Evolutionary conservation across 805 yeast genomes (phyloP), one percentile per base, ranked within the genome.

Genomic region (Candida lessepsii): DNA sequence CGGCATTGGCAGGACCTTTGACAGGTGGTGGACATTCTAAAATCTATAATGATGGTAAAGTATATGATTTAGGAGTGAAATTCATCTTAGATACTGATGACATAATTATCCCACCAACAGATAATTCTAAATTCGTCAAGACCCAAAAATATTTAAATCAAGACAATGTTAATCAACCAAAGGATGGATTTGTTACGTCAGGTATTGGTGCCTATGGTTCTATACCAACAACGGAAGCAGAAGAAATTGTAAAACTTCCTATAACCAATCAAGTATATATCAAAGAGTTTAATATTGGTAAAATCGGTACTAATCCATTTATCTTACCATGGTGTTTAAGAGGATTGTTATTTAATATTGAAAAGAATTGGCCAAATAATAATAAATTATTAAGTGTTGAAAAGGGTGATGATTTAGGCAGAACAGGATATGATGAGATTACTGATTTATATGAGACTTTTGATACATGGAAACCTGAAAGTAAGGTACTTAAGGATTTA

Each of bases 21-120:
- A 91, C 96, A 0, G 96, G 97, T 2, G 90, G 93, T 6, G 99
- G 99, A 0, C 99, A 91, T 58, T 89, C 97, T 0, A 83, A 76
- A 47, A 80, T 93, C 19, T 91, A 91, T 60, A 84, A 86, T 52
- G 96, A 87, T 48, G 78, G 81, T 3, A 76, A 81, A 41, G 98
- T 93, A 1, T 91, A 91, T 57, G 86, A 81, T 48, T 57, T 86
- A 45, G 96, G 93, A 0, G 53, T 90, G 29, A 74, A 80, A 44
- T 83, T 85, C 56, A 76, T 86, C 1, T 61, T 90, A 16, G 89
- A 85, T 51, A 87, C 97, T 0, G 76, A 81, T 14, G 81, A 80
- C 48, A 57, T 81, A 14, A 62, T 71, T 9, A 60, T 65, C 29
- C 67, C 75, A n/a, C 57, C 50, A 21, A 48, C 46, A 2, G 25